A percentile compares a stretch with the other conserved stretches of the same genome.
phyloP scores from a whole-genome alignment of 305 asterid species.

The Caryopteris hybrid region DNA sequence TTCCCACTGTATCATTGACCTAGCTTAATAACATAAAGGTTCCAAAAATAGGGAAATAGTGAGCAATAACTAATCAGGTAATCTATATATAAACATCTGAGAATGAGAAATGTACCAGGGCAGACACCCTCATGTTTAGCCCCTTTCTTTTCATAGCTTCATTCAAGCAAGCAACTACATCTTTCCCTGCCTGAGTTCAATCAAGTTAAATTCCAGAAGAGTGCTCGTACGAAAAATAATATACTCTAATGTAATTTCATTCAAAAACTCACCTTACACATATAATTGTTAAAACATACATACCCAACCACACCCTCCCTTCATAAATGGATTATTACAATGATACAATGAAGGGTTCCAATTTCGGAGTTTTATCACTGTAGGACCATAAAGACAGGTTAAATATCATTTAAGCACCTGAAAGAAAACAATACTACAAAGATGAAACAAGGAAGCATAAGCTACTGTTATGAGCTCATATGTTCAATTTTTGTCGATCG shows the following conservation, averaged over 20 bases:
- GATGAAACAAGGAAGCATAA: too few relatives aligned
- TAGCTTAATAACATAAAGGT: constrained; percentile 35
- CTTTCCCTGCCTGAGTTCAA: constrained; percentile 61
- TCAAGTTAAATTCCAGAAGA: not conserved
- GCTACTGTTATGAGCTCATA: too few relatives aligned
- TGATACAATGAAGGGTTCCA: too few relatives aligned
- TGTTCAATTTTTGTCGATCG: too few relatives aligned
- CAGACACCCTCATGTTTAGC: constrained; percentile 64
- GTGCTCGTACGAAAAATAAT: not conserved
- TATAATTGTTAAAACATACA: not conserved
- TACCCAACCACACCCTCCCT: too few relatives aligned
- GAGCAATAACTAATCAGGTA: constrained; percentile 7
- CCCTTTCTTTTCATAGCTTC: constrained; percentile 73
- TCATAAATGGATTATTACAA: too few relatives aligned
- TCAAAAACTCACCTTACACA: not conserved
- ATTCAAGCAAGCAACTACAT: constrained; percentile 70
- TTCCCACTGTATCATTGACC: constrained; percentile 79
- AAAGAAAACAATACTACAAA: too few relatives aligned
- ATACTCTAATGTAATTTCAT: not conserved
- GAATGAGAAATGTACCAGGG: constrained; percentile 51
- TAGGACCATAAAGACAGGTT: too few relatives aligned
- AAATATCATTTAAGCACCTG: too few relatives aligned
- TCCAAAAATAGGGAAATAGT: not conserved
- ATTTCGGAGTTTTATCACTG: too few relatives aligned
- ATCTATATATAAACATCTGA: not conserved